phyloP scores from a whole-genome alignment of 2,329 filamentous ascomycete genomes.

The Chaetothyriales sp. region DNA sequence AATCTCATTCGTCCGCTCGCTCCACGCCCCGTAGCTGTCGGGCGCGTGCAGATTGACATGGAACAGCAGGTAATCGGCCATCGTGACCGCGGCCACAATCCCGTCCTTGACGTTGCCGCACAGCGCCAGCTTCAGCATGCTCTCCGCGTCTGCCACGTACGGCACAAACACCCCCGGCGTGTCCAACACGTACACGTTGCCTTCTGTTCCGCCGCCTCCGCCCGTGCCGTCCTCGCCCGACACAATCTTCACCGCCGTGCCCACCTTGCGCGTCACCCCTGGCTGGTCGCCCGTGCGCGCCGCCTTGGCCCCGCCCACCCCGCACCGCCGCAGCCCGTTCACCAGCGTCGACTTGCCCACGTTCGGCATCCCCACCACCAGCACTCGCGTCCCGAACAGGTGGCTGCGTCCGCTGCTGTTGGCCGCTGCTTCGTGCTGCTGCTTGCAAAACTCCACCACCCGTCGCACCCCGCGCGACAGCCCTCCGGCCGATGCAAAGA shows the following conservation, averaged over 20 bases:
- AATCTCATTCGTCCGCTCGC: constrained; percentile 72
- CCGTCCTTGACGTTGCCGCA: constrained; percentile 85
- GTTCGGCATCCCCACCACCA: constrained; percentile 96
- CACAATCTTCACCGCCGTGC: constrained; percentile 68
- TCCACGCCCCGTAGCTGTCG: constrained; percentile 48
- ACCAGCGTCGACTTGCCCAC: constrained; percentile 92
- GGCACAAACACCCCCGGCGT: constrained; percentile 93
- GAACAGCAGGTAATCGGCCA: constrained; percentile 85
- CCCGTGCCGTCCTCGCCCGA: constrained; percentile 33
- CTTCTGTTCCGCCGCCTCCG: constrained; percentile 34
- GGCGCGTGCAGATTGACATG: constrained; percentile 60
- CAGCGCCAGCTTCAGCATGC: constrained; percentile 90
- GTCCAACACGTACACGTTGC: constrained; percentile 64
- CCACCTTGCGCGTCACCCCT: constrained; percentile 76
- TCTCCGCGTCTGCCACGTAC: constrained; percentile 68
- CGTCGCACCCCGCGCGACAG: neutral
- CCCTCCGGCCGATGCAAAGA: neutral
- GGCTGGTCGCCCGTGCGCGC: constrained; percentile 75
- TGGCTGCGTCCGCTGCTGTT: constrained; percentile 31
- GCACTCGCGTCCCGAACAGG: constrained; percentile 67
- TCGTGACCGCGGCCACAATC: constrained; percentile 59
- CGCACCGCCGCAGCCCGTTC: constrained; percentile 63
- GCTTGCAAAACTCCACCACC: constrained; percentile 19
- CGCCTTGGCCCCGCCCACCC: constrained; percentile 54
- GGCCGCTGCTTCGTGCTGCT: constrained; percentile 6